Conservation (phyloP, 306 rosid species). For the Vigna trinervia region DNA sequence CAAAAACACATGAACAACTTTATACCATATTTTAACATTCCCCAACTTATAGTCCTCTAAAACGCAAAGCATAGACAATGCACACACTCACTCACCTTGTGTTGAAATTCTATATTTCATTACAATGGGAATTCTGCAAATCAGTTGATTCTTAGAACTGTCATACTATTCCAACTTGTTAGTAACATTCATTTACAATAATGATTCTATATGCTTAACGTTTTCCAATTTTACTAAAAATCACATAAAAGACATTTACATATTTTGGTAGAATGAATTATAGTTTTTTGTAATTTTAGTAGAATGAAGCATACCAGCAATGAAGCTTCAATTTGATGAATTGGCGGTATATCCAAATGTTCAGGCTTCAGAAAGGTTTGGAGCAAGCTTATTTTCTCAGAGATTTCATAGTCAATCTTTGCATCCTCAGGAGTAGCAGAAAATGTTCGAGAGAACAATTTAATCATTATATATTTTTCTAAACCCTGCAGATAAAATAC, state of each 20-base stretch:
- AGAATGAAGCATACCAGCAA: constrained; percentile 60
- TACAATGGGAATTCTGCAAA: background rate
- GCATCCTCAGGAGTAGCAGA: constrained; percentile 58
- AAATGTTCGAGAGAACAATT: constrained; percentile 68
- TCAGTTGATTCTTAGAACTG: background rate
- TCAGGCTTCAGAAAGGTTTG: constrained; percentile 74
- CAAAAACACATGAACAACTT: background rate
- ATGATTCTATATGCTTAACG: too few relatives aligned
- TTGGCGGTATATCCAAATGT: constrained; percentile 70
- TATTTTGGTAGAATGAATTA: too few relatives aligned
- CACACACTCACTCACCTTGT: background rate
- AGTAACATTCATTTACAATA: too few relatives aligned
- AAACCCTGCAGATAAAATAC: constrained; percentile 56
- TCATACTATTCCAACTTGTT: too few relatives aligned
- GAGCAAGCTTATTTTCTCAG: constrained; percentile 56
- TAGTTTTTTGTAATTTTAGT: too few relatives aligned
- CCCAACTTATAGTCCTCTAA: background rate
- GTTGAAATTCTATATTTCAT: background rate
- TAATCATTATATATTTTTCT: constrained; percentile 78
- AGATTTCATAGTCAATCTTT: constrained; percentile 58
- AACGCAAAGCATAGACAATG: background rate
- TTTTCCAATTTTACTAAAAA: too few relatives aligned
- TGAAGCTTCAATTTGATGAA: constrained; percentile 64
- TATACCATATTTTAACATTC: background rate
- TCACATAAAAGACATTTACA: too few relatives aligned